These are phyloP conservation scores for Pterocarpus macrocarpus DNA, from an alignment of 306 rosid genomes.

Conservation along the genomic window DNA sequence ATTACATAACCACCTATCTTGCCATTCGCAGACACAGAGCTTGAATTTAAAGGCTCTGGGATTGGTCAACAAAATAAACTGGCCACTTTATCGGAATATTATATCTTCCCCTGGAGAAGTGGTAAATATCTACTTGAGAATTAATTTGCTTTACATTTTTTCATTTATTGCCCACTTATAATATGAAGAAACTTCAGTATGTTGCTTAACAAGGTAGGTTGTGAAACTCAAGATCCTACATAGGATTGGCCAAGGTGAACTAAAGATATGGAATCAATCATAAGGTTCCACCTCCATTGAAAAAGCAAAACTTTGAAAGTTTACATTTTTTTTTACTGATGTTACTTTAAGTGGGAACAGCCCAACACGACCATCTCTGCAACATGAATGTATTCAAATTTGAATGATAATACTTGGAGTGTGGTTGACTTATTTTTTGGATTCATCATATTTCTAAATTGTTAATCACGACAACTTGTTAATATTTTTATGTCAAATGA, in stretches of 20 bases:
- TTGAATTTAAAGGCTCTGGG: slow-evolving; percentile 78
- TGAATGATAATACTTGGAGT: slow-evolving; percentile 4
- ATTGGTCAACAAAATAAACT: slow-evolving; percentile 66
- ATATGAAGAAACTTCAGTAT: slow-evolving; percentile 7
- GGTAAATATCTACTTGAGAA: slow-evolving; percentile 55
- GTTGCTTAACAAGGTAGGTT: slow-evolving; percentile 6
- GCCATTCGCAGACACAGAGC: slow-evolving; percentile 63
- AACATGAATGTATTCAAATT: slow-evolving; percentile 29
- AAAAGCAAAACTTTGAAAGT: slow-evolving; percentile 21
- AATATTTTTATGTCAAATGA: slow-evolving; percentile 24
- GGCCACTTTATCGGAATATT: slow-evolving; percentile 80
- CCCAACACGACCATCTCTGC: slow-evolving; percentile 1
- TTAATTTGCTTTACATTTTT: slow-evolving; percentile 32
- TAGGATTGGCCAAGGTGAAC: slow-evolving; percentile 17
- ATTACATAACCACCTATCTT: slow-evolving; percentile 33
- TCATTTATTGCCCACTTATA: slow-evolving; percentile 1
- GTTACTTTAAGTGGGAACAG: slow-evolving; percentile 17
- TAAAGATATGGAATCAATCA: slow-evolving; percentile 22
- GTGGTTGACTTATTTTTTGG: slow-evolving; percentile 14
- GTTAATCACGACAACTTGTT: background rate
- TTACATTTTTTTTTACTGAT: background rate
- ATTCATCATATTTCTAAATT: slow-evolving; percentile 8
- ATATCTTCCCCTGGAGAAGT: slow-evolving; percentile 50
- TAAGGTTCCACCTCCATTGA: slow-evolving; percentile 10
- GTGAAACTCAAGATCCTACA: slow-evolving; percentile 27